These are phyloP conservation scores for Sclerotinia subarctica DNA, from an alignment of 2,329 filamentous ascomycete genomes.

Conservation along the genomic window DNA sequence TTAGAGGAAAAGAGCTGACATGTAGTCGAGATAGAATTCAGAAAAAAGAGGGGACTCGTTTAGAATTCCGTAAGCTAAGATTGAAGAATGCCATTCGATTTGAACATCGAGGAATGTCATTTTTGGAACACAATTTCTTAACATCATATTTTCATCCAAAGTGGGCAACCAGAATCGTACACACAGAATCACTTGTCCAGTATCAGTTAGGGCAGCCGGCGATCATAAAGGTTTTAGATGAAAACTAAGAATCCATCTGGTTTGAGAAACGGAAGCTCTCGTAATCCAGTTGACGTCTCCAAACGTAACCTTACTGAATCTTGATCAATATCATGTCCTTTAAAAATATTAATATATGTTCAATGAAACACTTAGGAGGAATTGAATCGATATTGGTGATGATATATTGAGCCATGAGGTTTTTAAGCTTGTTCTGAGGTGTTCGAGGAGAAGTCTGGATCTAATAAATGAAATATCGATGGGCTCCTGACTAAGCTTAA, in stretches of 20 bases:
- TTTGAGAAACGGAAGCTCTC: neutral
- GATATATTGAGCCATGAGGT: no score
- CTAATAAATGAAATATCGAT: no score
- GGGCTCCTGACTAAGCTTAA: neutral
- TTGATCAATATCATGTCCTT: no score
- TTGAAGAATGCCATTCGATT: neutral
- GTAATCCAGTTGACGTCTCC: neutral
- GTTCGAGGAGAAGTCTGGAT: no score
- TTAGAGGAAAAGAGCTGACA: neutral
- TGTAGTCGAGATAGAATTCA: neutral
- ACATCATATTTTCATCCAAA: neutral
- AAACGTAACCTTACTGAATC: no score
- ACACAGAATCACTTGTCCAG: neutral
- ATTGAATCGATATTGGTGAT: no score
- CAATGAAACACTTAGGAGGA: no score
- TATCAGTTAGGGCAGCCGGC: no score
- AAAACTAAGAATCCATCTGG: neutral
- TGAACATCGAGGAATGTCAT: neutral
- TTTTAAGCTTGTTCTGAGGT: no score
- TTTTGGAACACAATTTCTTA: neutral
- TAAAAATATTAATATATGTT: no score
- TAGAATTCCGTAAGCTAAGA: neutral
- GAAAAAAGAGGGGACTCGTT: neutral
- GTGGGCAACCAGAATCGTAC: neutral
- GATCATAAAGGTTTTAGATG: neutral